Evolutionary conservation across 2,329 filamentous ascomycete species (phyloP).

Genomic region (Fusarium veterinarium): DNA sequence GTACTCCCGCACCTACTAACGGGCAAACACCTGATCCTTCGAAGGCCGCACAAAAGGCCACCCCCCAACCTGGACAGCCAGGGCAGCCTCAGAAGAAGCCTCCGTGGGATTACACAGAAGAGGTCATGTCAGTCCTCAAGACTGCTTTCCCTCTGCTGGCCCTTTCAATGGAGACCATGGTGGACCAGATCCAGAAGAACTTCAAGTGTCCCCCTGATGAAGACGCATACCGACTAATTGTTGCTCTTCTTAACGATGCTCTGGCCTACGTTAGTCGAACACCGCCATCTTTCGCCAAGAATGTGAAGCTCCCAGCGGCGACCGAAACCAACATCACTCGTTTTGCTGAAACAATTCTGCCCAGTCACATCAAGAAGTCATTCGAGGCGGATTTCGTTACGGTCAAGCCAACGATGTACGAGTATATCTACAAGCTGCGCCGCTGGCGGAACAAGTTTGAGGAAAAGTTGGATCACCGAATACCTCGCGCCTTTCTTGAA

Average conservation of each 20-base stretch:
- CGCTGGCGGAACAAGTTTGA: conserved; percentile 98
- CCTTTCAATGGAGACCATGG: conserved; percentile 99
- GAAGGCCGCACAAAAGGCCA: conserved; percentile 37
- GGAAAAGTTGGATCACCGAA: conserved; percentile 91
- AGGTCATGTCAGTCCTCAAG: conserved; percentile 94
- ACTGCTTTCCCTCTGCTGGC: conserved; percentile 96
- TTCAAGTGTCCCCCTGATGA: conserved; percentile 99
- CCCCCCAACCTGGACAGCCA: conserved; percentile 24
- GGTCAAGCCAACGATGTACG: conserved; percentile 96
- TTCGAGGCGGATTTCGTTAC: conserved; percentile 98
- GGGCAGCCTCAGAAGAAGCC: conserved; percentile 71
- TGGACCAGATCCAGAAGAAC: conserved; percentile 98
- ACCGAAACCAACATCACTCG: conserved; percentile 97
- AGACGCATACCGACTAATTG: conserved; percentile 95
- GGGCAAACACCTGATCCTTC: conserved; percentile 41
- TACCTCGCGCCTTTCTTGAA: conserved; percentile 80
- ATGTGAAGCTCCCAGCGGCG: conserved; percentile 87
- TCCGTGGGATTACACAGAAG: conserved; percentile 96
- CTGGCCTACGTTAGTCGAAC: conserved; percentile 91
- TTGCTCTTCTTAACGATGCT: conserved; percentile 96
- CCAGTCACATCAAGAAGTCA: conserved; percentile 91
- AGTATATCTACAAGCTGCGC: conserved; percentile 97
- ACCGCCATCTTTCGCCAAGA: conserved; percentile 86
- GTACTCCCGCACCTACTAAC: conserved; percentile 45
- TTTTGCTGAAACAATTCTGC: conserved; percentile 96